Base-by-base conservation (phyloP, 495 filamentous ascomycete species). In the Penicillium parvum region DNA sequence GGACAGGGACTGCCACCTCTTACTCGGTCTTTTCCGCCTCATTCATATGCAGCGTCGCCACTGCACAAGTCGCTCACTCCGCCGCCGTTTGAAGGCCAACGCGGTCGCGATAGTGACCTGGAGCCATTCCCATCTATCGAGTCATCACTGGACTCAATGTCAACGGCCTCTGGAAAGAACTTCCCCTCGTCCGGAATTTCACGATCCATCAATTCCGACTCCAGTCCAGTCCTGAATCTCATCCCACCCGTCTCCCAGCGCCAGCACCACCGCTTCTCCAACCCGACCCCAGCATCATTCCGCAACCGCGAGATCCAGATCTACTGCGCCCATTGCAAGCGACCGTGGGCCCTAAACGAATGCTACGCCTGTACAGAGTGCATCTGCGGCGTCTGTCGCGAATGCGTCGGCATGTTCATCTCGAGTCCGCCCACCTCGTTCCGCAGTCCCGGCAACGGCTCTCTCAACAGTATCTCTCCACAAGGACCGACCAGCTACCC, bases 311-410 rank as follows among this genome's bases (percentile, higher is more conserved):
- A 82, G 65, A 83, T 91, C 11, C 85, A 92, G 50, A 91, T 95
- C 12, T 95, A 89, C 53, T 96, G 90, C 60, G 86, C 90, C 0
- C 79, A 80, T 12, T 96, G 90, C 58, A 83, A 84, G 47, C 77
- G 82, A 14, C 63, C 84, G 3, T 88, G 82, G 45, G 63, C 84
- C 3, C 63, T 96, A 32, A 81, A 80, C 44, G 84, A 90, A 43
- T 88, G 85, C 21, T 96, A 85, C 57, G 90, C 90, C 9, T 96
- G 90, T 64, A 95, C 89, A 0, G 89, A 95, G 58, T 96, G 90
- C 60, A 95, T 96, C 37, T 92, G 87, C 57, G 90, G 90, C 2
- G 75, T 95, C 34, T 96, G 90, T 56, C 82, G 79, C 39, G 84
- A 85, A 29, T 96, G 90, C 45, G 87, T 95, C 12, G 80, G 85